phyloP scores from a whole-genome alignment of 208 protist genomes.

The Leishmania arabica region DNA sequence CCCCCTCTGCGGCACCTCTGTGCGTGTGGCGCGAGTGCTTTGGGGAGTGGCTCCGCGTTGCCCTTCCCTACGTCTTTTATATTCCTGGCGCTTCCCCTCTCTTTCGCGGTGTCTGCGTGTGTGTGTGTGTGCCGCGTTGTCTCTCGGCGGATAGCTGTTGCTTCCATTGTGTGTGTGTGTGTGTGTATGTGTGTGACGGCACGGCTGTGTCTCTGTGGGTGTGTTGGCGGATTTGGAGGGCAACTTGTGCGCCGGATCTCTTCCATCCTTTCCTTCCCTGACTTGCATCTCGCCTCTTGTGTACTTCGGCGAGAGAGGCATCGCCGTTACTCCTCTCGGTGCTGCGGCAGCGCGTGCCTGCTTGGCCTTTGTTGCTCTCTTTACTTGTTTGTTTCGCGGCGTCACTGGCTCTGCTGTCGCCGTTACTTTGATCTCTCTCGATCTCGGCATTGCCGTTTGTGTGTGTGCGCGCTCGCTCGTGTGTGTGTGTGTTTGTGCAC shows the following conservation, averaged over 20 bases:
- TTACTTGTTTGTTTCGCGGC: neutral
- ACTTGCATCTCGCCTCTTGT: slow-evolving; percentile 8
- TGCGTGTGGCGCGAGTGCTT: neutral
- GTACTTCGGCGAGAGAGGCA: slow-evolving; percentile 14
- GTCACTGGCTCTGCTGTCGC: neutral
- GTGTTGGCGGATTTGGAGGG: neutral
- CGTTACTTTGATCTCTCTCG: neutral
- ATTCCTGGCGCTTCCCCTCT: neutral
- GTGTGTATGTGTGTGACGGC: neutral
- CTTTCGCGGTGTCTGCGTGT: neutral
- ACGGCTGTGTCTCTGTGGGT: neutral
- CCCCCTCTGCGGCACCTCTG: neutral
- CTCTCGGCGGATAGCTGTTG: no score
- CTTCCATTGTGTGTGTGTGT: no score
- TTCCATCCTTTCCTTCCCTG: neutral
- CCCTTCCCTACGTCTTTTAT: neutral
- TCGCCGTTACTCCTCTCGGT: neutral
- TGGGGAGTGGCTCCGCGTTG: neutral
- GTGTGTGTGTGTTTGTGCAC: neutral
- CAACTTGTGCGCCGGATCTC: neutral
- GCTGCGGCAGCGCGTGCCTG: neutral
- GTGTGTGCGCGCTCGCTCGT: neutral
- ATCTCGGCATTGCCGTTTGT: neutral
- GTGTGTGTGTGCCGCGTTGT: no score
- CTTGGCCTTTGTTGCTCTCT: slow-evolving; percentile 3